Conservation (phyloP, 106 monocot species). For the Posidonia australis region DNA sequence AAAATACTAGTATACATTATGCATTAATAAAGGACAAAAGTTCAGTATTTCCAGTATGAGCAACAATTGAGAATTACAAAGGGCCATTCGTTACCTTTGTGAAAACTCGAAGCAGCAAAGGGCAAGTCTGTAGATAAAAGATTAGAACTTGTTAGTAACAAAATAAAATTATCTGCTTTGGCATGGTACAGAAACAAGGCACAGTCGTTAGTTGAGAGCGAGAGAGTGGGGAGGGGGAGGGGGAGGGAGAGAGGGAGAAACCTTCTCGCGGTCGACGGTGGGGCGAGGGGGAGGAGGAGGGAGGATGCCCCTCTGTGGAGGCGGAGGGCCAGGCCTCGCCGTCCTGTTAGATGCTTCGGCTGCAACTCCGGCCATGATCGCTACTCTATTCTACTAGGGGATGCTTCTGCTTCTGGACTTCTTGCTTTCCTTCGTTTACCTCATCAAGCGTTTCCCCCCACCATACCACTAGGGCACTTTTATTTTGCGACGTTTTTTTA, state of each 20-base stretch:
- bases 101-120: conserved; percentile 6
- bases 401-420: no score
- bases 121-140: conserved; percentile 1
- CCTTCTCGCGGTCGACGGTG: conserved; percentile 9
- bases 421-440: no score
- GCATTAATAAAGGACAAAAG: no score
- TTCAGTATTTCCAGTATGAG: no score
- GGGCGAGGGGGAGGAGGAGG: conserved; percentile 2
- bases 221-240: neutral
- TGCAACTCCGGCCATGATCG: neutral
- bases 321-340: neutral
- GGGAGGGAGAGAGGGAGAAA: neutral
- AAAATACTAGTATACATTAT: no score
- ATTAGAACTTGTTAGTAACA: neutral
- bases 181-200: no score
- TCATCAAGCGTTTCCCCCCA: no score
- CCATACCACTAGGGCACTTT: no score
- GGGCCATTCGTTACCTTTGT: conserved; percentile 1
- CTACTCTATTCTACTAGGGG: no score
- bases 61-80: no score
- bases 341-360: neutral
- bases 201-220: neutral
- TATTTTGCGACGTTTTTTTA: no score
- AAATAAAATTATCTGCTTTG: no score
- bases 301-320: neutral